These are phyloP conservation scores for Oryza meridionalis DNA, from an alignment of 176 grass and related monocot genomes.

Conservation along the genomic window DNA sequence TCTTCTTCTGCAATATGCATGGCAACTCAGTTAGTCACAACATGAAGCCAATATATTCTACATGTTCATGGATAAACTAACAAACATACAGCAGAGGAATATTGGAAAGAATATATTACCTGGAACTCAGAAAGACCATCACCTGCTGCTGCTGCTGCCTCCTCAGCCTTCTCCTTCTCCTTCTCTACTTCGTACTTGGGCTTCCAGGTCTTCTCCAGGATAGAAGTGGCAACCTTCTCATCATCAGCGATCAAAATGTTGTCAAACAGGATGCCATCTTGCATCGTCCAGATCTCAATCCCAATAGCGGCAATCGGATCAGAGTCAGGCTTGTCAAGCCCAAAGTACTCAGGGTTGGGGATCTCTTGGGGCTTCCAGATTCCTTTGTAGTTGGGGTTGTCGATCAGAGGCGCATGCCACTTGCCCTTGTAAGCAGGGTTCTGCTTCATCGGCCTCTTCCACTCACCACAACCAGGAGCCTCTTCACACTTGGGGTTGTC, in stretches of 20 bases:
- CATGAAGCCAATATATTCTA: not conserved
- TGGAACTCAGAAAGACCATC: conserved; percentile 69
- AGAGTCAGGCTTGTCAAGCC: conserved; percentile 76
- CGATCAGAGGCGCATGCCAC: conserved; percentile 89
- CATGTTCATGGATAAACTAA: not conserved
- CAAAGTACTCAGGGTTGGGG: conserved; percentile 95
- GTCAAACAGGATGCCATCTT: conserved; percentile 94
- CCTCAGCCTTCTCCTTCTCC: conserved; percentile 86
- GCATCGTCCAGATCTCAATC: conserved; percentile 99
- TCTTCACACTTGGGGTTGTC: conserved; percentile 96
- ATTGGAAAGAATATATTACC: conserved; percentile 45
- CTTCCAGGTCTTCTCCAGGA: conserved; percentile 84
- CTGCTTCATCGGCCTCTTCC: conserved; percentile 91
- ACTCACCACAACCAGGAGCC: conserved; percentile 93
- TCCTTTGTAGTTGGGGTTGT: conserved; percentile 94
- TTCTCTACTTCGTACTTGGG: conserved; percentile 93
- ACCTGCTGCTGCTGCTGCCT: conserved; percentile 35
- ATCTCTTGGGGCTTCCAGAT: conserved; percentile 98
- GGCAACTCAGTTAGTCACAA: conserved; percentile 17
- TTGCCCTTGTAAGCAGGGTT: conserved; percentile 98
- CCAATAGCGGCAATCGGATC: conserved; percentile 87
- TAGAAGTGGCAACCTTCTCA: conserved; percentile 77
- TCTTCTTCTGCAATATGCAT: conserved; percentile 74
- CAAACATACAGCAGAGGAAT: not conserved
- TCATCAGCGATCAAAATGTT: conserved; percentile 86